Evolutionary conservation across 805 yeast species (phyloP).

Genomic region (Sugiyamaella smithiae): DNA sequence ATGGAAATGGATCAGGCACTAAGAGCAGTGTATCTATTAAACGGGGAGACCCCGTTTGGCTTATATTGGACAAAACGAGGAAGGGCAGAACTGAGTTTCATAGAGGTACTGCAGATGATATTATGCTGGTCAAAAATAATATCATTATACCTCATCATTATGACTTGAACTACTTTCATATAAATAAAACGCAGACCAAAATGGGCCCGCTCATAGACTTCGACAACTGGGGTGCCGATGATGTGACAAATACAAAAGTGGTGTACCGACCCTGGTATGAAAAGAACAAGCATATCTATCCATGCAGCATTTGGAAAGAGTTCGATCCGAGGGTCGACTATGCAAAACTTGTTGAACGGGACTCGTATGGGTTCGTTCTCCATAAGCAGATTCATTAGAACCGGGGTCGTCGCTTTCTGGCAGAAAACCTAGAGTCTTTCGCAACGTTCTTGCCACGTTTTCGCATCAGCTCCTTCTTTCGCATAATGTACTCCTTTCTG

Average conservation of each 20-base stretch:
- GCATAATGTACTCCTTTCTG: slow-evolving; percentile 71
- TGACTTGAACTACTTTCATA: slow-evolving; percentile 28
- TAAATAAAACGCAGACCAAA: slow-evolving; percentile 24
- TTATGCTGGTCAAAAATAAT: slow-evolving; percentile 29
- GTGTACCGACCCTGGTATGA: slow-evolving; percentile 32
- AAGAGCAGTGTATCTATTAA: slow-evolving; percentile 24
- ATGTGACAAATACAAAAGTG: slow-evolving; percentile 22
- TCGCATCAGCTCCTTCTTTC: slow-evolving; percentile 92
- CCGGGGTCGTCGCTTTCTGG: slow-evolving; percentile 70
- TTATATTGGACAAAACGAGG: slow-evolving; percentile 28
- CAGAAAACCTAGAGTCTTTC: slow-evolving; percentile 85
- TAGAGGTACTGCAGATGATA: slow-evolving; percentile 31
- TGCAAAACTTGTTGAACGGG: slow-evolving; percentile 24
- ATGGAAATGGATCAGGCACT: slow-evolving; percentile 22
- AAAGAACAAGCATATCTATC: slow-evolving; percentile 32
- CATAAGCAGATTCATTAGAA: slow-evolving; percentile 35
- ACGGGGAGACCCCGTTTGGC: slow-evolving; percentile 31
- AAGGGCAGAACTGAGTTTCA: slow-evolving; percentile 26
- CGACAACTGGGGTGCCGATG: slow-evolving; percentile 8
- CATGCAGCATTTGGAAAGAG: slow-evolving; percentile 31
- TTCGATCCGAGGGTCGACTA: slow-evolving; percentile 32
- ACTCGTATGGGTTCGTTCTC: slow-evolving; percentile 22
- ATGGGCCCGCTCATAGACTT: slow-evolving; percentile 29
- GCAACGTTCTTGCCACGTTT: slow-evolving; percentile 89
- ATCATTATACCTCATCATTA: slow-evolving; percentile 34